Evolutionary conservation across 352 stramenopile genomes (phyloP).

Genomic region (Aphanomyces invadans): DNA sequence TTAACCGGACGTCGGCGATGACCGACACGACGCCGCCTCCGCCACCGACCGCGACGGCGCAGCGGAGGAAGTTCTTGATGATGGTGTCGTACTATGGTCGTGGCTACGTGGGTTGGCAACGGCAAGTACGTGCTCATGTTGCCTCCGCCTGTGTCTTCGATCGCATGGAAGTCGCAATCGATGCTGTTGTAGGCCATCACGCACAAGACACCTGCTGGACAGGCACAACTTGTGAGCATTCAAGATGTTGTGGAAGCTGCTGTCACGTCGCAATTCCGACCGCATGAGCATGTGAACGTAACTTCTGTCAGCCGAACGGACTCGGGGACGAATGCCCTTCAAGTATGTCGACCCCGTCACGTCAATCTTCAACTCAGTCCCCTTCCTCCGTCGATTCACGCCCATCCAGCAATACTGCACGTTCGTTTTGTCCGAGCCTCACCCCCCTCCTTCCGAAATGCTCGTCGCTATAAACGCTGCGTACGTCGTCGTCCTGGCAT

Average conservation of each 20-base stretch:
- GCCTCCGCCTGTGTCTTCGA: too few relatives aligned
- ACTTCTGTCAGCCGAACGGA: slow-evolving; percentile 79
- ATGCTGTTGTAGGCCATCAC: not conserved
- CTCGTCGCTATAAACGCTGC: slow-evolving; percentile 46
- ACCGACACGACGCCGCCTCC: not conserved
- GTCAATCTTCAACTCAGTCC: too few relatives aligned
- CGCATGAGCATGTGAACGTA: slow-evolving; percentile 59
- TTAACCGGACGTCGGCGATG: not conserved
- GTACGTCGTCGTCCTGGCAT: slow-evolving; percentile 28
- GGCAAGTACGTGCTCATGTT: slow-evolving; percentile 29
- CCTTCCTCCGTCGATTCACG: too few relatives aligned
- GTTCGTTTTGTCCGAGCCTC: slow-evolving; percentile 45
- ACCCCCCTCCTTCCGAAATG: slow-evolving; percentile 38
- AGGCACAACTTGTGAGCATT: slow-evolving; percentile 49
- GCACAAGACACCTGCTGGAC: slow-evolving; percentile 32
- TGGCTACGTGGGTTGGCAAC: slow-evolving; percentile 73
- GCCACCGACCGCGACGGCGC: not conserved
- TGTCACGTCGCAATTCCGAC: slow-evolving; percentile 42
- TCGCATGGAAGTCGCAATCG: not conserved
- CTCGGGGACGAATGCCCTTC: slow-evolving; percentile 74
- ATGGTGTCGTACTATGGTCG: slow-evolving; percentile 54
- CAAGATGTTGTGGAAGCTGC: slow-evolving; percentile 71
- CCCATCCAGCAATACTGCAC: slow-evolving; percentile 87
- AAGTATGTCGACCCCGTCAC: slow-evolving; percentile 34
- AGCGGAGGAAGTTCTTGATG: slow-evolving; percentile 20